Evolutionary conservation across 257 asterid species (phyloP), one percentile per base, ranked within the genome.

Genomic region (Solanum acaule): DNA sequence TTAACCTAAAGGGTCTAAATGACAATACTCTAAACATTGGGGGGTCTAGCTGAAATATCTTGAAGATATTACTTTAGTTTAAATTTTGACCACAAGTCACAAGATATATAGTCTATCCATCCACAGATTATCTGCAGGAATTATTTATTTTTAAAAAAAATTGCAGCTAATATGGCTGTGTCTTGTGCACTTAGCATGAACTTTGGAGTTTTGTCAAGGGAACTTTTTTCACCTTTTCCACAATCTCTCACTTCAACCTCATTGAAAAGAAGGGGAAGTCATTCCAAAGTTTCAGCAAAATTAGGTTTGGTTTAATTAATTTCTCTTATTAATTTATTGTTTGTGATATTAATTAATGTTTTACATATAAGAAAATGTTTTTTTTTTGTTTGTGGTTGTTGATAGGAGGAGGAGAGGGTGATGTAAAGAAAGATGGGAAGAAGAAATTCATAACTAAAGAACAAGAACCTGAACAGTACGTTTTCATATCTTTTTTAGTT

Each of bases 401-500:
- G 86, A 49, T 89, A 93, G 98, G 98, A 31, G 98, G 95, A 85
- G 96, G 95, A 78, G 98, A 93, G 63, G 97, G 92, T 56, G 99
- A 93, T 77, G 63, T 87, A 86, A 95, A 93, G 91, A 93, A 93
- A 91, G 96, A 88, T 56, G 77, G 38, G n/a, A 96, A 96, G 94
- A 97, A 88, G 95, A 97, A 97, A 89, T 97, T 97, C 88, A 97
- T 97, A 91, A 96, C 98, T 88, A 96, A 89, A 93, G 98, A 97
- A 72, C 91, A 96, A 92, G 99, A 97, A 87, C 99, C 99, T 37
- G 93, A 95, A 85, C 98, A 97, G 99, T 96, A 90, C 91, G 91
- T 67, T 86, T 49, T 70, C n/a, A 6, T 49, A 42, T 29, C 27
- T 75, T 8, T 31, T 87, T 29, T 14, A 5, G 22, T 18, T 29